Evolutionary conservation across 805 yeast species (phyloP), one percentile per base, ranked within the genome.

Genomic region (Diddensiella caesifluorescens): DNA sequence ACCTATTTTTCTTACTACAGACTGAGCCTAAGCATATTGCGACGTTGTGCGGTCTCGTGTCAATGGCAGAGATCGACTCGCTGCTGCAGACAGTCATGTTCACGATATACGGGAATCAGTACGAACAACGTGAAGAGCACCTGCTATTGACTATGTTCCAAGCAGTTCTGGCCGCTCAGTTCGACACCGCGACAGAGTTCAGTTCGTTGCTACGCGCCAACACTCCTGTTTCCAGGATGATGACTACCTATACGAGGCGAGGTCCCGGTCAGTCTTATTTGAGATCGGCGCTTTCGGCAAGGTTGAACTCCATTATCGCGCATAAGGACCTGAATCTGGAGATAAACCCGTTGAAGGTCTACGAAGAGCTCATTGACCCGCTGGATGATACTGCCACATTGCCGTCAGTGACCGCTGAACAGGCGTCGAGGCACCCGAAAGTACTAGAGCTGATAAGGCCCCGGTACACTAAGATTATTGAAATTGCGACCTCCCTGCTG

Each of bases 51-150:
- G 48, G 56, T 13, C 39, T 49, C 21, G 60, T 63, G 4, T 49
- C 61, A 5, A 53, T 63, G 57, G 50, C 57, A 4, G 68, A 65
- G 38, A 61, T 65, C 34, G 69, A 65, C 41, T 59, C 60, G 4
- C 53, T 65, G 38, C 54, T 65, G 6, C 67, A 62, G 35, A 64
- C 66, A 4, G 65, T 64, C 46, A 64, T 64, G 67, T 64, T 63
- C 49, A 60, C 63, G 7, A 55, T 65, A 33, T 65, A 57, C 44
- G 69, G 69, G n/a, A 65, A 64, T 45, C 69, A 65, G 48, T 62
- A 63, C 48, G 68, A 64, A 42, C 62, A 60, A 44, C 59, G 68
- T 21, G 69, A 65, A 48, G 69, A 65, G 53, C 64, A 61, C 36
- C 45, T 63, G 34, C 41, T 63, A 40, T 50, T 65, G 31, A 50